Conservation (phyloP, 2,329 filamentous ascomycete genomes). For the Alternaria sp. region DNA sequence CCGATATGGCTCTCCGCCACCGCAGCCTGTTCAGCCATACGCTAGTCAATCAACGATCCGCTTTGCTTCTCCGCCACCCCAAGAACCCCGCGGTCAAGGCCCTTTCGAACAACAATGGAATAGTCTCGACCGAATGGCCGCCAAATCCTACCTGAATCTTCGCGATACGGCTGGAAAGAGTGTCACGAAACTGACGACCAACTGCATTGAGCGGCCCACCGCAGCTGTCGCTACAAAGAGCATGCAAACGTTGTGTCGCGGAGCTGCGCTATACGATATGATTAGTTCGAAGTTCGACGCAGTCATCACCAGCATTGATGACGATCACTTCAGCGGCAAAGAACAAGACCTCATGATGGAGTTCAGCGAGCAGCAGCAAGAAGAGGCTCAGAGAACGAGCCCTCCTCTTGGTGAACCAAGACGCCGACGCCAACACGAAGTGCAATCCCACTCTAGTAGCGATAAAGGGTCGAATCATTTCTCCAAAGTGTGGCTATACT, state of each 20-base stretch:
- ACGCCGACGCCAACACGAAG: conserved; percentile 18
- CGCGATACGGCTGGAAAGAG: conserved; percentile 36
- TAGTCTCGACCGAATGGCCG: conserved; percentile 36
- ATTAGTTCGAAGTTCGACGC: conserved; percentile 69
- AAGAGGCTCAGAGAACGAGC: conserved; percentile 21
- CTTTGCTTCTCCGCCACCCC: conserved; percentile 28
- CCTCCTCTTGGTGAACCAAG: conserved; percentile 21
- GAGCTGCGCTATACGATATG: conserved; percentile 61
- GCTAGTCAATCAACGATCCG: conserved; percentile 29
- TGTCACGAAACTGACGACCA: conserved; percentile 32
- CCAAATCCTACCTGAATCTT: conserved; percentile 38
- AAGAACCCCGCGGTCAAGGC: conserved; percentile 25
- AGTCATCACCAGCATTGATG: conserved; percentile 75
- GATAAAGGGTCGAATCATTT: conserved; percentile 56
- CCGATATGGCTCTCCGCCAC: conserved; percentile 21
- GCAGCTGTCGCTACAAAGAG: conserved; percentile 40
- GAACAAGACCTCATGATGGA: conserved; percentile 59
- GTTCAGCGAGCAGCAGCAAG: conserved; percentile 16
- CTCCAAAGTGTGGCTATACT: conserved; percentile 78
- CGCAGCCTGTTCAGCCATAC: conserved; percentile 22
- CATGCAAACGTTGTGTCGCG: conserved; percentile 49
- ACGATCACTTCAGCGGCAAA: conserved; percentile 61
- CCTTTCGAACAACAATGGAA: conserved; percentile 38
- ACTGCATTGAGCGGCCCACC: conserved; percentile 41
- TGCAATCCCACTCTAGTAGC: conserved; percentile 19